A percentile compares a stretch with the other conserved stretches of the same genome.
These are phyloP conservation scores for Gymnopus androsaceus DNA, from an alignment of 1,284 basidiomycete genomes.

Conservation along the genomic window DNA sequence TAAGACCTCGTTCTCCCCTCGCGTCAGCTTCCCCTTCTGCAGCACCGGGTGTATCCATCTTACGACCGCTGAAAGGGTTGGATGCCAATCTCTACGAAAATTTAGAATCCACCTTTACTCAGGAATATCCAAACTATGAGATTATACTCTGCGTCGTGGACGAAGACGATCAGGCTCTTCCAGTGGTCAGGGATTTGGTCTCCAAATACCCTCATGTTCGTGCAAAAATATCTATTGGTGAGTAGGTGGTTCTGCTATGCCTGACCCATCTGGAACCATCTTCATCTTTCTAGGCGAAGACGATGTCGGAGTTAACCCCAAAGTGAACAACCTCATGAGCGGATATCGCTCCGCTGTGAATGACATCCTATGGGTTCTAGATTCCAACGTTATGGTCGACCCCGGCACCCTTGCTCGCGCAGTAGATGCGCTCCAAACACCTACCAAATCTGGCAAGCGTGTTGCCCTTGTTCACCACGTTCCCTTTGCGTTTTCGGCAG, in stretches of 20 bases:
- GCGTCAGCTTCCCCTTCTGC: constrained; percentile 49
- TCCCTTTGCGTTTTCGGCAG: constrained; percentile 82
- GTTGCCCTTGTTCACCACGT: constrained; percentile 96
- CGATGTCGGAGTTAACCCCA: constrained; percentile 90
- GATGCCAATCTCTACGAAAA: constrained; percentile 94
- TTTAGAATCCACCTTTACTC: constrained; percentile 85
- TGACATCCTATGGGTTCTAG: constrained; percentile 96
- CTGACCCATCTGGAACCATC: constrained; percentile 13
- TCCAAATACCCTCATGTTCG: constrained; percentile 74
- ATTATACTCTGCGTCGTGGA: constrained; percentile 86
- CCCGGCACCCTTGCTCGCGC: constrained; percentile 85
- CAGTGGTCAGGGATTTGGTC: constrained; percentile 76
- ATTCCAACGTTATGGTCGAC: constrained; percentile 86
- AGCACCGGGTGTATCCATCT: constrained; percentile 86
- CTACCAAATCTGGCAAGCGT: constrained; percentile 41
- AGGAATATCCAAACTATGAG: constrained; percentile 88
- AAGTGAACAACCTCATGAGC: constrained; percentile 94
- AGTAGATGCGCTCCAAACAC: constrained; percentile 69
- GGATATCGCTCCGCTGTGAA: constrained; percentile 80
- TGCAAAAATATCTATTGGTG: constrained; percentile 77
- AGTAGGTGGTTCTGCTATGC: constrained; percentile 27
- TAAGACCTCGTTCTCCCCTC: constrained; percentile 65
- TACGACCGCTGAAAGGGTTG: constrained; percentile 89
- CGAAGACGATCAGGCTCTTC: constrained; percentile 79
- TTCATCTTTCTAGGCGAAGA: constrained; percentile 63